Percentiles rank a stretch among this genome's conserved stretches.
Evolutionary conservation across 371 early-diverging fungal genomes (phyloP).

Genomic region (Mucor sp.): DNA sequence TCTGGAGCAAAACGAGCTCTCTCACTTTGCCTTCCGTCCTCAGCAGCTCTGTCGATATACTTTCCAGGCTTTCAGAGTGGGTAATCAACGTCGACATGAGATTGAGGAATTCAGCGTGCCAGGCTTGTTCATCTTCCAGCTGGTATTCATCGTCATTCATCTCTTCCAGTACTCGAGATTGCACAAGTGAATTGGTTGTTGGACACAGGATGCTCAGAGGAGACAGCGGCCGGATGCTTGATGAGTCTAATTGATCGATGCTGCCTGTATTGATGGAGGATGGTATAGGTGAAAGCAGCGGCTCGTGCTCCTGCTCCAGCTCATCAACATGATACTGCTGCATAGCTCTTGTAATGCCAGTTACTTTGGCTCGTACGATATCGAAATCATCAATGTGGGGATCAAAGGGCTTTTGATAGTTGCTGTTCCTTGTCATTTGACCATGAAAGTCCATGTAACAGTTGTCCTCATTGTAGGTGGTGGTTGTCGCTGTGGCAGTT

Average conservation of each 20-base stretch:
- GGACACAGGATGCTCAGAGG: conserved; percentile 17
- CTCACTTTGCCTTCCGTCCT: conserved; percentile 23
- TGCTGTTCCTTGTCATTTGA: background rate
- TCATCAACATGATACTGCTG: conserved; percentile 16
- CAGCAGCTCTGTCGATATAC: conserved; percentile 27
- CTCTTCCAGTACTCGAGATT: conserved; percentile 19
- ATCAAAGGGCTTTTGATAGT: conserved; percentile 1
- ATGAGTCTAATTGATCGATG: background rate
- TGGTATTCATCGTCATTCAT: background rate
- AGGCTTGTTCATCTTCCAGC: conserved; percentile 15
- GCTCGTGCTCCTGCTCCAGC: background rate
- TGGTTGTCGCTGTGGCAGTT: background rate
- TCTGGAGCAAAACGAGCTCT: conserved; percentile 18
- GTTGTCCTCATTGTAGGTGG: background rate
- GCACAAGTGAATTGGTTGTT: conserved; percentile 31
- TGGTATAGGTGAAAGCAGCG: background rate
- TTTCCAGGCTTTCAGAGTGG: conserved; percentile 28
- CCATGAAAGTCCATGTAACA: background rate
- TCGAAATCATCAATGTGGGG: conserved; percentile 17
- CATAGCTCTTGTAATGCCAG: conserved; percentile 18
- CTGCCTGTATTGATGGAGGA: background rate
- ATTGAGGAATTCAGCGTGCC: conserved; percentile 24
- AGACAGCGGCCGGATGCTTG: background rate
- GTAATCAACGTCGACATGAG: conserved; percentile 21
- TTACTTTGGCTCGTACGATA: conserved; percentile 11